Evolutionary conservation across 495 filamentous ascomycete species (phyloP).

Genomic region (Xylaria palmicola): DNA sequence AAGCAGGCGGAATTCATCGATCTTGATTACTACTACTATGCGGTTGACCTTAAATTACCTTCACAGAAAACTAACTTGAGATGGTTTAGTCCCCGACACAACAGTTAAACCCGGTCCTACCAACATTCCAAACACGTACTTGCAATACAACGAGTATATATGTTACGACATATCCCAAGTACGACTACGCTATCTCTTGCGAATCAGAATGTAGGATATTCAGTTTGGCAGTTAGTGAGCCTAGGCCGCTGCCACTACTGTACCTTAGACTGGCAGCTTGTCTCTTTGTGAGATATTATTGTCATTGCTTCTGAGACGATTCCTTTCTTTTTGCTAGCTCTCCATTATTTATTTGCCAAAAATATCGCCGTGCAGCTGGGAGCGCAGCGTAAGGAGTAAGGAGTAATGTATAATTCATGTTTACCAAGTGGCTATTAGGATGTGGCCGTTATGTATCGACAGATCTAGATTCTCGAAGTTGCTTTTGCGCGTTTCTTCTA

Average conservation of each 20-base stretch:
- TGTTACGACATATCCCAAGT: constrained; percentile 78
- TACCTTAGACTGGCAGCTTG: background rate
- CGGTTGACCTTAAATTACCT: background rate
- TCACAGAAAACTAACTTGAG: background rate
- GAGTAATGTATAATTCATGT: background rate
- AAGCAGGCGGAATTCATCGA: background rate
- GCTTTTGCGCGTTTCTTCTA: no score
- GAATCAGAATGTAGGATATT: constrained; percentile 51
- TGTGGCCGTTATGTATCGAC: no score
- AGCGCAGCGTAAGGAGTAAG: no score
- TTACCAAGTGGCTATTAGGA: background rate
- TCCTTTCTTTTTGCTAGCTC: background rate
- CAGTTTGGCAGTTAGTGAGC: background rate
- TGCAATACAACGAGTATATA: constrained; percentile 73
- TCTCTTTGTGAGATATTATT: background rate
- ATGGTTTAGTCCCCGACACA: constrained; percentile 46
- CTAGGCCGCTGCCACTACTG: background rate
- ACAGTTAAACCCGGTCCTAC: constrained; percentile 38
- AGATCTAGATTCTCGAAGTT: no score
- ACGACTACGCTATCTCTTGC: constrained; percentile 73
- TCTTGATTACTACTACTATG: background rate
- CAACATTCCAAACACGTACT: constrained; percentile 27
- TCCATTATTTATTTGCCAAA: background rate
- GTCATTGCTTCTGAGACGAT: background rate
- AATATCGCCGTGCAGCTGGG: no score